phyloP scores from a whole-genome alignment of 2,329 filamentous ascomycete genomes.

The Cryphonectria radicalis region DNA sequence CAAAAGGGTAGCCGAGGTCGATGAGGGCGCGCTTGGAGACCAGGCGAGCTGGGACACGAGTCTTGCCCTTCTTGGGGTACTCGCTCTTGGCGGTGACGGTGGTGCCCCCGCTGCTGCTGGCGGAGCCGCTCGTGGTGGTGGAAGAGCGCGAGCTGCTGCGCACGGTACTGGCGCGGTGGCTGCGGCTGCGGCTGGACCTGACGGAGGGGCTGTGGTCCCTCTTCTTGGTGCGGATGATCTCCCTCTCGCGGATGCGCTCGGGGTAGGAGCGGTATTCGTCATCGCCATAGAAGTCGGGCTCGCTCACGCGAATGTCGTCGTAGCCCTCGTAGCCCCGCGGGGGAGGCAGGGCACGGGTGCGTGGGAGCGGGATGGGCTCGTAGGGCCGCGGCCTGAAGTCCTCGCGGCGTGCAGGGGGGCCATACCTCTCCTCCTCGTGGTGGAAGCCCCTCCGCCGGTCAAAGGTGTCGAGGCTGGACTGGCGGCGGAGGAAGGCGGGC shows the following conservation, averaged over 20 bases:
- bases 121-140: constrained; percentile 48
- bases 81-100: constrained; percentile 56
- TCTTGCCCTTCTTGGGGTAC: constrained; percentile 86
- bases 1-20: constrained; percentile 83
- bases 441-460: constrained; percentile 67
- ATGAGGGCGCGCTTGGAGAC: constrained; percentile 81
- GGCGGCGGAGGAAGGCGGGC: constrained; percentile 74
- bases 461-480: constrained; percentile 89
- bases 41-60: constrained; percentile 79
- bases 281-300: constrained; percentile 71
- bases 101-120: constrained; percentile 54
- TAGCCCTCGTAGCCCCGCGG: constrained; percentile 62
- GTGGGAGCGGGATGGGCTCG: constrained; percentile 71
- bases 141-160: constrained; percentile 49
- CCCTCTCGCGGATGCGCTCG: constrained; percentile 64
- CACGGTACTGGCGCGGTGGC: constrained; percentile 39
- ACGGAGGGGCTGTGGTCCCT: constrained; percentile 49
- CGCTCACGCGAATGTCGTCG: constrained; percentile 71
- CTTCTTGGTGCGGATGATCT: constrained; percentile 56
- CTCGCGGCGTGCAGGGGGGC: constrained; percentile 57
- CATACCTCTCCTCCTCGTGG: constrained; percentile 63
- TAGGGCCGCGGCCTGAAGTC: constrained; percentile 53
- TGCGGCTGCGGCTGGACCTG: constrained; percentile 44
- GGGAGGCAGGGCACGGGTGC: constrained; percentile 63
- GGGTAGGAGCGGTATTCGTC: constrained; percentile 70